These are phyloP conservation scores for Pythium aphanidermatum DNA, from an alignment of 352 stramenopile genomes.

Conservation along the genomic window DNA sequence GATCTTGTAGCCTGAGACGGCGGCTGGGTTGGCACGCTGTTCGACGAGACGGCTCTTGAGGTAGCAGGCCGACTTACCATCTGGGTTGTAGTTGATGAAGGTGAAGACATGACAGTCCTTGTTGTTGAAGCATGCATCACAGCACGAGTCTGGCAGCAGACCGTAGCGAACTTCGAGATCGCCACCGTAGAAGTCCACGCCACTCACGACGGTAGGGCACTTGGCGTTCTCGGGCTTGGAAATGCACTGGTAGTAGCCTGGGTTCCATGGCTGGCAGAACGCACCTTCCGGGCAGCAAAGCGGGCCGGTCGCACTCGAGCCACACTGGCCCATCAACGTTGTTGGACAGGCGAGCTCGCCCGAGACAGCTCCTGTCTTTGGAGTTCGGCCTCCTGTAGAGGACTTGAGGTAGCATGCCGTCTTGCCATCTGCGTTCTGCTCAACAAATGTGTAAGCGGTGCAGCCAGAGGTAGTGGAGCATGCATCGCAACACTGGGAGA, in stretches of 20 bases:
- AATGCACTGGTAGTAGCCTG: constrained; percentile 52
- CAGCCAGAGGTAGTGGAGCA: constrained; percentile 32
- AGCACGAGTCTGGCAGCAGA: constrained; percentile 40
- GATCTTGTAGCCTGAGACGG: constrained; percentile 40
- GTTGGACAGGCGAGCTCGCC: constrained; percentile 22
- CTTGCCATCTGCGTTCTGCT: constrained; percentile 33
- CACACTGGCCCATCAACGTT: constrained; percentile 26
- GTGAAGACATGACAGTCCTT: constrained; percentile 37
- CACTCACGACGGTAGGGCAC: constrained; percentile 30
- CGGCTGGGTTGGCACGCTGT: constrained; percentile 20
- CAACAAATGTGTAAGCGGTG: constrained; percentile 52
- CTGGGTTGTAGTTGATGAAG: constrained; percentile 54
- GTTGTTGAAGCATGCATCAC: constrained; percentile 33
- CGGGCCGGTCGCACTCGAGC: constrained; percentile 23
- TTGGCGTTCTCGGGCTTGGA: constrained; percentile 22
- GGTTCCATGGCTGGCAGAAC: constrained; percentile 61
- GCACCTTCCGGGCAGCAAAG: constrained; percentile 34
- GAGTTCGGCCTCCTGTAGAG: constrained; percentile 14
- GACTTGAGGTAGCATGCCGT: constrained; percentile 47
- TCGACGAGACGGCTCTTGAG: constrained; percentile 33
- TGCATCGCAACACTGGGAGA: constrained; percentile 33
- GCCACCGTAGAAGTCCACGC: constrained; percentile 41
- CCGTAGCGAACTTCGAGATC: constrained; percentile 38
- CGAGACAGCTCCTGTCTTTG: constrained; percentile 24
- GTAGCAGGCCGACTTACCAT: constrained; percentile 50